A percentile compares a stretch with the other conserved stretches of the same genome.
These are phyloP conservation scores for Auricularia auricula-judae DNA, from an alignment of 768 basidiomycete genomes.

Conservation along the genomic window DNA sequence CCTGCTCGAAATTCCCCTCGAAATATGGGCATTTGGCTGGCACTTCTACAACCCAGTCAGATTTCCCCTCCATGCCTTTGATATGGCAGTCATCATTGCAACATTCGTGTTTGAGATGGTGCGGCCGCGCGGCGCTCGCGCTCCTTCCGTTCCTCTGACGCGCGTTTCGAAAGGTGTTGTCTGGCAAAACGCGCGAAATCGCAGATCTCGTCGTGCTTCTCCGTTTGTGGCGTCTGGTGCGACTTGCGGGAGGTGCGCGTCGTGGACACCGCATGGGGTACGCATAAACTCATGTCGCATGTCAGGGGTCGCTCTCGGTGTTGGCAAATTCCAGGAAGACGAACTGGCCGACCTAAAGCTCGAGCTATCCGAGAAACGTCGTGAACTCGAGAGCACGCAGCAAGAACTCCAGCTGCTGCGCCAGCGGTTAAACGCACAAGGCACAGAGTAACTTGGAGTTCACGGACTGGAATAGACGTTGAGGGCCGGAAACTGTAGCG, in stretches of 20 bases:
- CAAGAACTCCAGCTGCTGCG: background rate
- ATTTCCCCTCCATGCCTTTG: slow-evolving; percentile 60
- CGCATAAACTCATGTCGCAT: slow-evolving; percentile 1
- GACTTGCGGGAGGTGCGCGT: slow-evolving; percentile 48
- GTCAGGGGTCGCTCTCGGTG: slow-evolving; percentile 63
- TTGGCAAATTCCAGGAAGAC: slow-evolving; percentile 58
- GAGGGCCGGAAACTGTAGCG: no score
- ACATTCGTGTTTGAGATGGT: slow-evolving; percentile 67
- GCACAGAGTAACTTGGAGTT: background rate
- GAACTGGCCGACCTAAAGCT: slow-evolving; percentile 37
- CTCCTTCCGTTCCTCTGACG: background rate
- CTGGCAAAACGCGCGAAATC: slow-evolving; percentile 44
- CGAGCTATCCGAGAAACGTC: slow-evolving; percentile 32
- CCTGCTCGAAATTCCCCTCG: slow-evolving; percentile 64
- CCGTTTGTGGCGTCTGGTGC: slow-evolving; percentile 73
- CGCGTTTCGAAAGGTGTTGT: background rate
- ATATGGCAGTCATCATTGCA: slow-evolving; percentile 55
- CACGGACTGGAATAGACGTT: background rate
- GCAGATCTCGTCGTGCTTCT: slow-evolving; percentile 59
- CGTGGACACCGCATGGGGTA: background rate
- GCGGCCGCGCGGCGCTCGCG: slow-evolving; percentile 15
- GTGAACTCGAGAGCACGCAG: background rate
- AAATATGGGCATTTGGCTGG: slow-evolving; percentile 55
- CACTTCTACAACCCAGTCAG: slow-evolving; percentile 56
- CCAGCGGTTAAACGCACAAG: background rate